A percentile compares a stretch with the other conserved stretches of the same genome.
These are phyloP conservation scores for Sphagnum tenellum DNA, from an alignment of 225 moss, liverwort and hornwort species.

Conservation along the genomic window DNA sequence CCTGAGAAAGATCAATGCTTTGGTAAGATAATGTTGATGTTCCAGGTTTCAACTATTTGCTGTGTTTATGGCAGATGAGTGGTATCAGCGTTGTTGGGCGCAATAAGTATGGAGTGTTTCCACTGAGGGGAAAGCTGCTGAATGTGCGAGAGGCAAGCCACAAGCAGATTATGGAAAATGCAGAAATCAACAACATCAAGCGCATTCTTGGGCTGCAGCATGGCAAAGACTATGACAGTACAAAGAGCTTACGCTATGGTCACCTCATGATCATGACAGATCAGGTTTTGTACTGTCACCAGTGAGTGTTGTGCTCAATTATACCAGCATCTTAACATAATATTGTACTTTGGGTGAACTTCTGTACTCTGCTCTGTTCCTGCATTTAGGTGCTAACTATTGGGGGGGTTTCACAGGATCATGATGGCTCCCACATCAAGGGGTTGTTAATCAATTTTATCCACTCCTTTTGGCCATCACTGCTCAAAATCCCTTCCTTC, in stretches of 20 bases:
- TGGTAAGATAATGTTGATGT: too few species aligned
- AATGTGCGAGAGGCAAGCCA: conserved; percentile 97
- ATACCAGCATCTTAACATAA: too few species aligned
- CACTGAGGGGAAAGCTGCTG: conserved; percentile 87
- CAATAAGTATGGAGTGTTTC: conserved; percentile 91
- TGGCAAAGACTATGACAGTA: conserved; percentile 85
- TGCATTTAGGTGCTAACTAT: too few species aligned
- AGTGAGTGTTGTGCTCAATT: too few species aligned
- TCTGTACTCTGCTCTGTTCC: too few species aligned
- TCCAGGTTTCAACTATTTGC: too few species aligned
- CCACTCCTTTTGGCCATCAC: conserved; percentile 96
- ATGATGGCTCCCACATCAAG: conserved; percentile 97
- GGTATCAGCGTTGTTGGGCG: conserved; percentile 96
- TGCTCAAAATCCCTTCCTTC: conserved; percentile 71
- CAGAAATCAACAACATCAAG: conserved; percentile 90
- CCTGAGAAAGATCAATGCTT: neutral
- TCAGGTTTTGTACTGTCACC: conserved; percentile 34
- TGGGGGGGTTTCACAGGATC: conserved; percentile 41
- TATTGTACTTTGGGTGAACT: too few species aligned
- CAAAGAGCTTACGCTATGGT: conserved; percentile 76
- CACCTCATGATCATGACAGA: conserved; percentile 99
- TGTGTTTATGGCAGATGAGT: conserved; percentile 54
- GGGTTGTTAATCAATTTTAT: conserved; percentile 94
- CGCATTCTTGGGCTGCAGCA: conserved; percentile 95
- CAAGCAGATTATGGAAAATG: conserved; percentile 96